Percentiles rank a stretch among this genome's conserved stretches.
Conservation (phyloP, 345 rosid genomes). For the Ailanthus altissimus region DNA sequence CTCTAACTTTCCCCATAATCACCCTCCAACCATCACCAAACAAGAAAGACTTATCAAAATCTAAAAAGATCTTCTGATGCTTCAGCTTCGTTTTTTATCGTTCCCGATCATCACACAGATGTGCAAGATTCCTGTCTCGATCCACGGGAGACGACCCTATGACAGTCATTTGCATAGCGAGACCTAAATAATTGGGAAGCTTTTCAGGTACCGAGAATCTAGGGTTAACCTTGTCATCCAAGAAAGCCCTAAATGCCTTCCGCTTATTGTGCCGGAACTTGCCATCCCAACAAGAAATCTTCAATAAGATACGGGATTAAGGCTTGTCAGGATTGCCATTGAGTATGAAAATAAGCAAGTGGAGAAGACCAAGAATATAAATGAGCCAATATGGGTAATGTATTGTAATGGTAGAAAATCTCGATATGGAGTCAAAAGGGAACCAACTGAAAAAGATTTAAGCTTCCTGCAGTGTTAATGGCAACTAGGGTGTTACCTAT, state of each 20-base stretch:
- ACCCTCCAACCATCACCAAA: constrained; percentile 45
- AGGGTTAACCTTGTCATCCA: constrained; percentile 75
- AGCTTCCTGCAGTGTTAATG: constrained; percentile 69
- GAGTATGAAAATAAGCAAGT: constrained; percentile 72
- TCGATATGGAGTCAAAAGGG: constrained; percentile 78
- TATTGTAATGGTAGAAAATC: constrained; percentile 71
- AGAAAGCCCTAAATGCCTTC: constrained; percentile 65
- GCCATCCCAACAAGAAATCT: constrained; percentile 76
- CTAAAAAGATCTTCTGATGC: constrained; percentile 46
- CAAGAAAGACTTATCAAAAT: constrained; percentile 41
- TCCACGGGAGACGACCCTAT: constrained; percentile 40
- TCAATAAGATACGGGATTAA: constrained; percentile 70
- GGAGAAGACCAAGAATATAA: constrained; percentile 58
- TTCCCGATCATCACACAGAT: constrained; percentile 62
- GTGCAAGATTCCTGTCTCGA: constrained; percentile 59
- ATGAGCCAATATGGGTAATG: constrained; percentile 80
- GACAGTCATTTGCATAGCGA: constrained; percentile 74
- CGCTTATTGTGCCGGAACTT: constrained; percentile 61
- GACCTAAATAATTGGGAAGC: constrained; percentile 75
- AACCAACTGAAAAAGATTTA: constrained; percentile 75
- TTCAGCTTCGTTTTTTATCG: constrained; percentile 66
- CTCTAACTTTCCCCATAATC: constrained; percentile 20
- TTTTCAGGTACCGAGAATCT: constrained; percentile 68
- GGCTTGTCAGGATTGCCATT: constrained; percentile 70
- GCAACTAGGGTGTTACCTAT: constrained; percentile 80